Base-by-base conservation (phyloP, 305 asterid species). In the Nicotiana rustica region DNA sequence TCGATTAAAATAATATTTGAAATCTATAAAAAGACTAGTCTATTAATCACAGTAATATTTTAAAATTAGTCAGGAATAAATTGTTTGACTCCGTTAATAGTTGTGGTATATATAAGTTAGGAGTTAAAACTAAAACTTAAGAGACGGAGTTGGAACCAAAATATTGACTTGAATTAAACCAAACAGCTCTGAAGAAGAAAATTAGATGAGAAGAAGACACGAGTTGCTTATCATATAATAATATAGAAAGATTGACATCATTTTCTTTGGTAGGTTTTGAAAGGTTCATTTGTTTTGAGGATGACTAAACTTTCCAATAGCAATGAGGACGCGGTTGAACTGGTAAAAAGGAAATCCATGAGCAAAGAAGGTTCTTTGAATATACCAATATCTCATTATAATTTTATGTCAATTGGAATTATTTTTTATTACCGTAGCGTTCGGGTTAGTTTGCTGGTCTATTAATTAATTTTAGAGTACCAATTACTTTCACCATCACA, bases 261-360 rank as follows among this genome's bases (percentile, higher is more conserved):
- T 82, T 89, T 87, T 91, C 92, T 19, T 81, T 76, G 90, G 88
- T 92, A 89, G 92, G 92, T 91, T 66, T 89, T 83, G 94, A 88
- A 87, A 85, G 84, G 68, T 83, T 87, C 83, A 78, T 85, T 71
- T 47, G 69, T 81, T 83, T 31, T 81, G 79, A 77, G 83, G 83
- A 75, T 49, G 78, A 85, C 85, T 81, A 85, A 77, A 77, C 86
- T 84, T 88, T 87, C 80, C 41, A 86, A 87, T 84, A 76, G 73
- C 87, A 84, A 92, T 84, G 90, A 91, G 77, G 76, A 86, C 67
- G 82, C 85, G 81, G 41, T 88, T 89, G 91, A 90, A 87, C 80
- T 73, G 85, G 84, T 86, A 59, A 80, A 83, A 86, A 18, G 1
- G 12, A 6, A 41, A 29, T 7, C 67, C 82, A 76, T 81, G 67